phyloP scores from a whole-genome alignment of 1,284 basidiomycete genomes.

The Earliella scabrosa region DNA sequence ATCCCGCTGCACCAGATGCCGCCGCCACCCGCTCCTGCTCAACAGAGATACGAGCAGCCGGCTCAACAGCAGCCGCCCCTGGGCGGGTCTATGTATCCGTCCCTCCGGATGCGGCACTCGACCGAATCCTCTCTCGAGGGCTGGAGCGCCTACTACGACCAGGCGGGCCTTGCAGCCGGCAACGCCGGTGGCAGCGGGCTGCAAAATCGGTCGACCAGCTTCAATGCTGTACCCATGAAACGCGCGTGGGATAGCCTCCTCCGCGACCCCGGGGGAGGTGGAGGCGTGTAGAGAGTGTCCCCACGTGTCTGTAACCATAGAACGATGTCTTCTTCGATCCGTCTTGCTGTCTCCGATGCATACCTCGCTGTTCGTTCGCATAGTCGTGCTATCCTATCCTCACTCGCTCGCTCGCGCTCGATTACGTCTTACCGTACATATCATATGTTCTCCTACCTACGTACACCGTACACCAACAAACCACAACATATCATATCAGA shows the following conservation, averaged over 20 bases:
- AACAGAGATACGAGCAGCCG: not conserved
- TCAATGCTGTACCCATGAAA: constrained; percentile 14
- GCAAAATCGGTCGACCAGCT: not conserved
- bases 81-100: not conserved
- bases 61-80: not conserved
- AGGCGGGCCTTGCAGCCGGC: not conserved
- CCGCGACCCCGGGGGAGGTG: constrained; percentile 17
- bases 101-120: constrained; percentile 9
- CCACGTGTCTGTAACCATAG: not conserved
- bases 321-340: not conserved
- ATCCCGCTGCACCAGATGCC: not conserved
- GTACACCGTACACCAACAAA: not conserved
- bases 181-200: not conserved
- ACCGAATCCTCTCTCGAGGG: constrained; percentile 21
- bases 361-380: constrained; percentile 2
- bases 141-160: constrained; percentile 18
- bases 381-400: constrained; percentile 1
- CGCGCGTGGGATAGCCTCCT: constrained; percentile 16
- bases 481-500: no score
- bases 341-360: not conserved
- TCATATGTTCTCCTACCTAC: no score
- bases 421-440: not conserved
- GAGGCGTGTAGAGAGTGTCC: not conserved
- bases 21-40: not conserved
- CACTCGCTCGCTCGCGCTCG: not conserved